phyloP scores from a whole-genome alignment of 768 basidiomycete genomes.

The Candolleomyces efflorescens region DNA sequence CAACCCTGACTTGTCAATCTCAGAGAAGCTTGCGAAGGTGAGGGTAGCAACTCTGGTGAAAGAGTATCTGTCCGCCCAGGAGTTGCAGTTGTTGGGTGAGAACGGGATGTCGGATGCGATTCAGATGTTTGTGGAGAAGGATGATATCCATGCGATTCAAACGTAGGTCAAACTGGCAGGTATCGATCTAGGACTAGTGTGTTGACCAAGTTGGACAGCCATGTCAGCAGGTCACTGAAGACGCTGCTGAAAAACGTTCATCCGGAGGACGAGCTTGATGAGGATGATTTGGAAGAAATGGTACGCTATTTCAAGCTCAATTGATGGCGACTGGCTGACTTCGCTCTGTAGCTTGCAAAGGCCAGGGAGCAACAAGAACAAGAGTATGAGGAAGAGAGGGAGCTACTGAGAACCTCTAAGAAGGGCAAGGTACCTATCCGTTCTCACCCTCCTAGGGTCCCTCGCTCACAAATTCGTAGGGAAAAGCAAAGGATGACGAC shows the following conservation, averaged over 20 bases:
- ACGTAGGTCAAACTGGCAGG: conserved; percentile 46
- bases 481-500: conserved; percentile 47
- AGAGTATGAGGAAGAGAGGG: conserved; percentile 47
- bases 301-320: conserved; percentile 34
- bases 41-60: conserved; percentile 86
- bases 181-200: neutral
- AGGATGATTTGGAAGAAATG: conserved; percentile 70
- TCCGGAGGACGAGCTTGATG: conserved; percentile 61
- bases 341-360: conserved; percentile 48
- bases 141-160: conserved; percentile 89
- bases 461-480: conserved; percentile 24
- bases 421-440: conserved; percentile 32
- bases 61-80: conserved; percentile 90
- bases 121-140: conserved; percentile 95
- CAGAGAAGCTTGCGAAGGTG: conserved; percentile 77
- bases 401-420: conserved; percentile 27
- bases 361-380: conserved; percentile 70
- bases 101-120: conserved; percentile 92
- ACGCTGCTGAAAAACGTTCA: conserved; percentile 64
- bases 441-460: neutral
- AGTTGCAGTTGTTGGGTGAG: conserved; percentile 88
- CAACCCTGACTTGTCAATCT: conserved; percentile 57
- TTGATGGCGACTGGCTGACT: neutral
- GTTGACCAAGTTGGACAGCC: conserved; percentile 35
- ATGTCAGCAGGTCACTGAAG: conserved; percentile 59